Conservation (phyloP, 495 filamentous ascomycete species). For the Mytilinidion resinicola region DNA sequence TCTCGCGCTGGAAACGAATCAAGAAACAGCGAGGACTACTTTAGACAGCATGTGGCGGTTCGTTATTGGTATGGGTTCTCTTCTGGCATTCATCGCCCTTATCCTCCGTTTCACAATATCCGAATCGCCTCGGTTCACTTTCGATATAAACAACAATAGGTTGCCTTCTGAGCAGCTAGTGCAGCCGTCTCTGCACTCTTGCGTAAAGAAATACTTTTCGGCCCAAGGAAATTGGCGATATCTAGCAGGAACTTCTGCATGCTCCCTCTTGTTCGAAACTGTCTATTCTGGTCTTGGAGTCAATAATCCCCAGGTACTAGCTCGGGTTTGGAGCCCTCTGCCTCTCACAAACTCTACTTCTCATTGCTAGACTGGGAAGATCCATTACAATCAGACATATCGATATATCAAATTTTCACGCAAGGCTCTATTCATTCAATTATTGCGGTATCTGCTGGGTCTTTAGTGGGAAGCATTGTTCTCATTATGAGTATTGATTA, state of each 20-base stretch:
- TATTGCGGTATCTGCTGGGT: slow-evolving; percentile 38
- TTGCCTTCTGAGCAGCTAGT: background rate
- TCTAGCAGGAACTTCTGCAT: slow-evolving; percentile 43
- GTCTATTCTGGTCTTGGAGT: slow-evolving; percentile 53
- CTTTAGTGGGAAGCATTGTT: slow-evolving; percentile 42
- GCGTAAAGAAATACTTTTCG: slow-evolving; percentile 46
- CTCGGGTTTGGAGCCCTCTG: slow-evolving; percentile 16
- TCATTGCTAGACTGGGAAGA: slow-evolving; percentile 25
- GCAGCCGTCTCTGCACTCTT: slow-evolving; percentile 42
- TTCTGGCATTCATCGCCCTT: background rate
- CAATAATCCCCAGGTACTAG: slow-evolving; percentile 34
- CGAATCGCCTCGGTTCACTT: background rate
- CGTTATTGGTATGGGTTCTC: background rate
- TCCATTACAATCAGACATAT: slow-evolving; percentile 10
- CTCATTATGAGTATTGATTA: slow-evolving; percentile 43
- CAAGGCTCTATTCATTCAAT: slow-evolving; percentile 15
- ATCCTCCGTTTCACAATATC: background rate
- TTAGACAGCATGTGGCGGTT: background rate
- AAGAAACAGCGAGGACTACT: background rate
- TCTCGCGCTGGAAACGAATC: background rate
- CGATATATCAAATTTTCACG: slow-evolving; percentile 28
- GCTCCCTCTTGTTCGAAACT: slow-evolving; percentile 51
- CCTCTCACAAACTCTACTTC: background rate
- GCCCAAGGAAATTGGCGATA: slow-evolving; percentile 48
- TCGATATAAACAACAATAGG: slow-evolving; percentile 6